phyloP scores from a whole-genome alignment of 257 asterid species.

The Solanum gandarillasii region DNA sequence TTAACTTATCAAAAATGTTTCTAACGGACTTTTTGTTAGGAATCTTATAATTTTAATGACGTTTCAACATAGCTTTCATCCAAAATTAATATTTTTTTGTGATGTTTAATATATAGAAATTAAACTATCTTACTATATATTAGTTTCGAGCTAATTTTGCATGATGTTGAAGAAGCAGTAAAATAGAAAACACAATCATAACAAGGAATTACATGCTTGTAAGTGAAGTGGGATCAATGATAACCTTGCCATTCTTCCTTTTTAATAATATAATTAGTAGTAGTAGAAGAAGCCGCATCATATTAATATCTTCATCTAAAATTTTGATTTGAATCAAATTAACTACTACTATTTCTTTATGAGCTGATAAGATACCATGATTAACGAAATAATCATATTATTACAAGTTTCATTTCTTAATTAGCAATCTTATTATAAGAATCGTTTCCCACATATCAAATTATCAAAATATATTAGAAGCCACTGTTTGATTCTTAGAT shows the following conservation, averaged over 20 bases:
- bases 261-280: background rate
- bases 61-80: background rate
- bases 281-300: background rate
- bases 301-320: background rate
- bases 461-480: background rate
- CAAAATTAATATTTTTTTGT: background rate
- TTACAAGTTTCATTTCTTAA: background rate
- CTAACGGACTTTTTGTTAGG: background rate
- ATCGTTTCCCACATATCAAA: background rate
- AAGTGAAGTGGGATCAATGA: constrained; percentile 32
- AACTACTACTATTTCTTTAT: background rate
- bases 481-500: background rate
- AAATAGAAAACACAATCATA: constrained; percentile 25
- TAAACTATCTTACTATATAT: background rate
- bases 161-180: constrained; percentile 1
- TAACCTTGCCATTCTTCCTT: constrained; percentile 10
- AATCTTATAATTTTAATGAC: background rate
- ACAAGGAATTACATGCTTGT: constrained; percentile 23
- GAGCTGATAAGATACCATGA: background rate
- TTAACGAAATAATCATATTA: background rate
- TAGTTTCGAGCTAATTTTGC: background rate
- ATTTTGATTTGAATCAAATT: background rate
- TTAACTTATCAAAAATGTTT: background rate
- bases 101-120: background rate
- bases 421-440: background rate